phyloP scores from a whole-genome alignment of 345 rosid genomes.

The Populus tremula region DNA sequence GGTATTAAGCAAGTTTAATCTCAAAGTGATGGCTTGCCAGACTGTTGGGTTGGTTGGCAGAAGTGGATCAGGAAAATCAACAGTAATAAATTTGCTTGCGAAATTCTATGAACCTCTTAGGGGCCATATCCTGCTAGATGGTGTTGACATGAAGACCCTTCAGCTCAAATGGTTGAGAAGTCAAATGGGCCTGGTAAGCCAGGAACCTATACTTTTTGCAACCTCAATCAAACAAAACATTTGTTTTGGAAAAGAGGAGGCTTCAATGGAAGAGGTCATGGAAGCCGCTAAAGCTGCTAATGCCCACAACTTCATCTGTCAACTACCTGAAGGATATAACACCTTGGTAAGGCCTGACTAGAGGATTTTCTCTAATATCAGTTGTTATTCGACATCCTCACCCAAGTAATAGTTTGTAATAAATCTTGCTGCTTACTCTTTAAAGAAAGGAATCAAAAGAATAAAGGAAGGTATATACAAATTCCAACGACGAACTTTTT shows the following conservation, averaged over 20 bases:
- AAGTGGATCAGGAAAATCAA: slow-evolving; percentile 17
- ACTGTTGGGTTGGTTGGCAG: slow-evolving; percentile 19
- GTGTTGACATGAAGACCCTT: slow-evolving; percentile 1
- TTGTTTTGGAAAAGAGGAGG: slow-evolving; percentile 26
- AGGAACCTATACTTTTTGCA: slow-evolving; percentile 34
- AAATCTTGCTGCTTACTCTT: too few relatives aligned
- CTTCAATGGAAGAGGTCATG: slow-evolving; percentile 26
- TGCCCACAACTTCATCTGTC: slow-evolving; percentile 32
- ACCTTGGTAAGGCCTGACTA: slow-evolving; percentile 18
- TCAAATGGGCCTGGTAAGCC: slow-evolving; percentile 28
- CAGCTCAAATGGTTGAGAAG: slow-evolving; percentile 7
- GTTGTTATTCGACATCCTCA: too few relatives aligned
- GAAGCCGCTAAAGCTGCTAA: slow-evolving; percentile 34
- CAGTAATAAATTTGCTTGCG: slow-evolving; percentile 3
- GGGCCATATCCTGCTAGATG: slow-evolving; percentile 9
- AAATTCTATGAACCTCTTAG: neutral
- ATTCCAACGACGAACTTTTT: neutral
- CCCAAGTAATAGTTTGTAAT: too few relatives aligned
- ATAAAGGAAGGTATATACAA: too few relatives aligned
- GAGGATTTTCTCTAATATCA: neutral
- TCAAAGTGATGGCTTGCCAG: slow-evolving; percentile 40
- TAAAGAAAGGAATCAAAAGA: neutral
- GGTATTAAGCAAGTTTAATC: slow-evolving; percentile 39
- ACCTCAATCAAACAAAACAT: slow-evolving; percentile 31
- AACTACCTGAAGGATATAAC: slow-evolving; percentile 24